Percentiles rank a stretch among this genome's conserved stretches.
Conservation (phyloP, 345 rosid species). For the Eucalyptus tenuipes region DNA sequence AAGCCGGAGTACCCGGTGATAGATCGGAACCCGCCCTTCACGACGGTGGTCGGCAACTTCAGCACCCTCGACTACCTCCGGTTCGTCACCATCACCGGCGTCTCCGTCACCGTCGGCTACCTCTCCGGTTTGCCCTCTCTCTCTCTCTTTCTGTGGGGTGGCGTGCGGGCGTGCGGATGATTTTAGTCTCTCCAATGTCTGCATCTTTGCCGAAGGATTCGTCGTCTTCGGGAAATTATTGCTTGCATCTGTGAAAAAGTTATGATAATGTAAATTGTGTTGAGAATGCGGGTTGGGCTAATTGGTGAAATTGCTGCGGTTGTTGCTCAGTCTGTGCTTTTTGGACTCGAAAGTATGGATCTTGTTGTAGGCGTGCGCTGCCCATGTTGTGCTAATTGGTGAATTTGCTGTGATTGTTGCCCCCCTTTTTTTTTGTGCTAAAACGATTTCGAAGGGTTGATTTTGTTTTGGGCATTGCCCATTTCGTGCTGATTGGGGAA, state of each 20-base stretch:
- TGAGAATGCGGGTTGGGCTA: neutral
- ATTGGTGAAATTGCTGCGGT: neutral
- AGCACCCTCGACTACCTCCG: constrained; percentile 37
- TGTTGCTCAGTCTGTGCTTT: neutral
- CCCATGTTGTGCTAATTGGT: neutral
- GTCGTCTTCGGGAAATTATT: neutral
- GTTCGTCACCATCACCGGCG: constrained; percentile 31
- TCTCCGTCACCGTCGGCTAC: constrained; percentile 86
- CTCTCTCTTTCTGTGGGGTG: neutral
- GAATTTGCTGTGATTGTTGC: neutral
- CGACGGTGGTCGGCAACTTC: constrained; percentile 53
- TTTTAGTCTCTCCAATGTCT: neutral
- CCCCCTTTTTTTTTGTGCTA: too few relatives aligned
- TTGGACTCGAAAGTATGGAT: neutral
- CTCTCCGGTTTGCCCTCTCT: constrained; percentile 42
- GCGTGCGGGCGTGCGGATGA: neutral
- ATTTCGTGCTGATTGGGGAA: neutral
- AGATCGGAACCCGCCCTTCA: constrained; percentile 50
- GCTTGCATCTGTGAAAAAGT: neutral
- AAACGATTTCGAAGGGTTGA: neutral
- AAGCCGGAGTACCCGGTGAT: constrained; percentile 85
- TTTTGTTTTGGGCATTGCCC: neutral
- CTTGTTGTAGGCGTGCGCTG: neutral
- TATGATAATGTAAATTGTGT: neutral
- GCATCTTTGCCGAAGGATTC: neutral